Evolutionary conservation across 2,329 filamentous ascomycete genomes (phyloP).

Genomic region (Drechslerella stenobrocha): DNA sequence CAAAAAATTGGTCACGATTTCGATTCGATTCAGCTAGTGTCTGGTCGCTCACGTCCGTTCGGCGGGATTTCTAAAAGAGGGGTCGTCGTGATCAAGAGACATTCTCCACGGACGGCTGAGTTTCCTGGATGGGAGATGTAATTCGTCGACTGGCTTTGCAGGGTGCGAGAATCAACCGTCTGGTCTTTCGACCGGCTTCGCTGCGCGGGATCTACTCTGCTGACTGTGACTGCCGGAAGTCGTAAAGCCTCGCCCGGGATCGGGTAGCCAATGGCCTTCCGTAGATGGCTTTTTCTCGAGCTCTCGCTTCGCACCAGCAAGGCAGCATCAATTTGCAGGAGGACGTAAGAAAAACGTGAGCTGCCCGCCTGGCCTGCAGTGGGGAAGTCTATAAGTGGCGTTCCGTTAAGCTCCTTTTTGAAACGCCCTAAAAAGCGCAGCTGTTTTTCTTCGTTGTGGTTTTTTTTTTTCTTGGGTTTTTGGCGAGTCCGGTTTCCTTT

Average conservation of each 20-base stretch:
- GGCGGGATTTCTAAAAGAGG: no score
- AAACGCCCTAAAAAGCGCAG: constrained; percentile 37
- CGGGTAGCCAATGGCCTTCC: constrained; percentile 2
- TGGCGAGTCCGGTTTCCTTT: constrained; percentile 1
- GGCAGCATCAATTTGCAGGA: background rate
- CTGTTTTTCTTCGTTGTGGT: no score
- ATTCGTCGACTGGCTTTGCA: background rate
- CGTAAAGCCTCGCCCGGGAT: constrained; percentile 3
- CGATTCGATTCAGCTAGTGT: no score
- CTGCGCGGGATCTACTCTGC: constrained; percentile 4
- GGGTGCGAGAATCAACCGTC: background rate
- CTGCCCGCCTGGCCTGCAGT: constrained; percentile 4
- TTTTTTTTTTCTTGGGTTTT: constrained; percentile 8
- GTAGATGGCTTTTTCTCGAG: constrained; percentile 6
- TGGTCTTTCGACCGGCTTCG: background rate
- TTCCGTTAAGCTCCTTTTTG: constrained; percentile 30
- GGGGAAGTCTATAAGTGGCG: constrained; percentile 28
- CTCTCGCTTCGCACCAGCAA: constrained; percentile 24
- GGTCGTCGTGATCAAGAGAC: background rate
- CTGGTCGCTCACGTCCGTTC: no score
- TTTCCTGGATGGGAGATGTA: constrained; percentile 1
- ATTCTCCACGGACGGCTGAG: background rate
- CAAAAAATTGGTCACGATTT: no score
- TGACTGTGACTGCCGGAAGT: constrained; percentile 5
- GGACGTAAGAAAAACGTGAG: constrained; percentile 33